phyloP scores from a whole-genome alignment of 257 asterid species.

The Solanum tarapatanum region DNA sequence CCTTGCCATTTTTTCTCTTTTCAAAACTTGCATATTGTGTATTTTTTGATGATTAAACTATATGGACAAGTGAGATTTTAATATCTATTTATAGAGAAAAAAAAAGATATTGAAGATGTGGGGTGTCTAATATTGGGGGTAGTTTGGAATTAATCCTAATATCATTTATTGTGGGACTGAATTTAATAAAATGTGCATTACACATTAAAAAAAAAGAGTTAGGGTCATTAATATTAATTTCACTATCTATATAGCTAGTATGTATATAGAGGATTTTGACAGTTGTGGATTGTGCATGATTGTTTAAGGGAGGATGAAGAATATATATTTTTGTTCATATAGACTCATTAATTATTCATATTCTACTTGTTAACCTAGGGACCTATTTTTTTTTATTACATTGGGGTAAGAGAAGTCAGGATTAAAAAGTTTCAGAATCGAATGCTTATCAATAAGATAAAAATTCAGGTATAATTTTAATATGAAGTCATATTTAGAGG shows the following conservation, averaged over 20 bases:
- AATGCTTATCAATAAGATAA: background rate
- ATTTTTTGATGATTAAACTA: background rate
- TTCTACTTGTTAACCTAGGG: background rate
- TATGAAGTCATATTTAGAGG: background rate
- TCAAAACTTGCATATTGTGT: background rate
- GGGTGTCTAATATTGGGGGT: background rate
- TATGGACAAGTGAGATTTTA: background rate
- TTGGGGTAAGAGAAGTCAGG: background rate
- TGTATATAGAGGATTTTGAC: background rate
- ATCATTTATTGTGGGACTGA: background rate
- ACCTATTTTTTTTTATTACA: background rate
- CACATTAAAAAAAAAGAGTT: background rate
- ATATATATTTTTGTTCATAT: background rate
- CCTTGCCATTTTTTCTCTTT: background rate
- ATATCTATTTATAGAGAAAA: background rate
- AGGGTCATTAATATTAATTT: background rate
- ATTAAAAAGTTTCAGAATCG: background rate
- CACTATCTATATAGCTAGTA: background rate
- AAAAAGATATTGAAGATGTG: background rate
- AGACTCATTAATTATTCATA: background rate
- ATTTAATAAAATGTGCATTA: background rate
- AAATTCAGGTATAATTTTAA: too few species aligned
- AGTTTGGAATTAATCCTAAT: background rate
- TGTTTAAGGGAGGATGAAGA: background rate
- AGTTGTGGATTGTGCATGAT: background rate